Base-by-base conservation (phyloP, 371 early-diverging fungal genomes). In the Mortierella sp. region DNA sequence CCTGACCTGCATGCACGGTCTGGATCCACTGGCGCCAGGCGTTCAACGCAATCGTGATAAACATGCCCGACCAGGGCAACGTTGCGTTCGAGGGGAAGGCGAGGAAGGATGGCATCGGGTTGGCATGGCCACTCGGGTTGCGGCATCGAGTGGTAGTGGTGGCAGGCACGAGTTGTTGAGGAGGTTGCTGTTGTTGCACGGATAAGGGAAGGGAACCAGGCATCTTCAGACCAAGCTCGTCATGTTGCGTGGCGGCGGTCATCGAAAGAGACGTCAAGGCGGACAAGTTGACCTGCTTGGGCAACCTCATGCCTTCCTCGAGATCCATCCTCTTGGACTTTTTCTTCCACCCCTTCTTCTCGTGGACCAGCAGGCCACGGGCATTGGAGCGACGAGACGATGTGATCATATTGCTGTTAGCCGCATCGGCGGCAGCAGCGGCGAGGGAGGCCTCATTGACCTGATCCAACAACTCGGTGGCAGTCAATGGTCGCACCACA, bases 11-110 rank as follows among this genome's bases (percentile, higher is more conserved):
- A 69, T 79, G 79, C 24, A 85, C 81, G 5, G 76, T 74, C 44
- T 71, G 79, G 69, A 76, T 85, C 86, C 86, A 85, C 44, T 79
- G 71, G 26, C 71, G 75, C 84, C 84, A 84, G 16, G 84, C 84
- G 4, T 84, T 73, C 34, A 84, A 34, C 24, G 78, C 84, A n/a
- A 72, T 71, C 6, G 72, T 64, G 40, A 72, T 31, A 55, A 84
- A 74, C 13, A 75, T n/a, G 0, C 69, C 34, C 80, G 81, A 84
- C 0, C 81, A 67, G 1, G 59, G 67, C 13, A 24, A 55, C 0
- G 83, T 13, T 10, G 71, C 70, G 5, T 69, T 43, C 43, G 71
- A n/a, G 6, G 75, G 70, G 54, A 72, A 77, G 10, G 81, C 69
- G 2, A 84, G 44, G 37, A 69, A 48, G 1, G 80, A 46, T 3